Evolutionary conservation across 2,329 filamentous ascomycete species (phyloP).

Genomic region (Blastomyces emzantsi): DNA sequence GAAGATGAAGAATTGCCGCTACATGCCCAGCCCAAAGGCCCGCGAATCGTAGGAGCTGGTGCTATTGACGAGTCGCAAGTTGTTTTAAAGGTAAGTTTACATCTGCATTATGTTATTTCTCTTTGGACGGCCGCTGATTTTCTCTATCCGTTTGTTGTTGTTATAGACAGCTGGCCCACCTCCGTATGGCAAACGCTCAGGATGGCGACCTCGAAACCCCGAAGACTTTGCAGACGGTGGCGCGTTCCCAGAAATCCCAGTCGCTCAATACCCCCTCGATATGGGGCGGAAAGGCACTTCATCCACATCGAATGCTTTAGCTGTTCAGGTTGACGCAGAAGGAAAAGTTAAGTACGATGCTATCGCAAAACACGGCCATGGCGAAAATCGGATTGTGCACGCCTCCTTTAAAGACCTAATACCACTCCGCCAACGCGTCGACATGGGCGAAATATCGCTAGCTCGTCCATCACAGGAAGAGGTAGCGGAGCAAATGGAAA

Average conservation of each 20-base stretch:
- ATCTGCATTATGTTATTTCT: neutral
- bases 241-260: constrained; percentile 85
- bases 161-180: constrained; percentile 67
- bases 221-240: constrained; percentile 96
- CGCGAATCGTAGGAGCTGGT: constrained; percentile 69
- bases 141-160: neutral
- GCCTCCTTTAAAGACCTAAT: constrained; percentile 96
- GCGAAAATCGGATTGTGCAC: constrained; percentile 75
- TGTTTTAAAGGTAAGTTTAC: constrained; percentile 56
- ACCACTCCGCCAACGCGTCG: constrained; percentile 81
- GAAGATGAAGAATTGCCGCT: constrained; percentile 73
- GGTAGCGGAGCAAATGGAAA: constrained; percentile 73
- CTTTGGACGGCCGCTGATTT: constrained; percentile 11
- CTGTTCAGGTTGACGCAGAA: constrained; percentile 82
- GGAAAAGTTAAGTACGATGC: constrained; percentile 96
- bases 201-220: constrained; percentile 80
- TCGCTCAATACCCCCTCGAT: constrained; percentile 91
- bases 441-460: constrained; percentile 84
- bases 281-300: constrained; percentile 72
- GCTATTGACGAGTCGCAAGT: constrained; percentile 80
- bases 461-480: constrained; percentile 77
- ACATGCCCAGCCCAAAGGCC: constrained; percentile 65
- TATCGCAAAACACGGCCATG: constrained; percentile 82
- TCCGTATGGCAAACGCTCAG: constrained; percentile 72
- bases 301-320: constrained; percentile 70